Base-by-base conservation (phyloP, 139 green algal species). In the Chlorella sp. region DNA sequence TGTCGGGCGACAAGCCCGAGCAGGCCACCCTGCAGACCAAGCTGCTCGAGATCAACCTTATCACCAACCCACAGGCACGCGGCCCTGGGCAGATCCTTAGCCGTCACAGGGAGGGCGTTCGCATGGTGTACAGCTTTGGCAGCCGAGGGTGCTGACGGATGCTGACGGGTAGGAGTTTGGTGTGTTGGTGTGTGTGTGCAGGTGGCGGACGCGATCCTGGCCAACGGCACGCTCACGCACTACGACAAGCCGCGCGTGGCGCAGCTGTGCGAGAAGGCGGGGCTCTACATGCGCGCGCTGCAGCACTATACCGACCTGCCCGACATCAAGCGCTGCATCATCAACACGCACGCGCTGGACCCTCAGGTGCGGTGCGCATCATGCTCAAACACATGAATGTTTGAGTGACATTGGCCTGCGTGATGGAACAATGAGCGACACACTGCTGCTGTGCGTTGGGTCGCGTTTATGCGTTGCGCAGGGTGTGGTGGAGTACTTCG, bases 1-100 rank as follows among this genome's bases (percentile, higher is more conserved):
- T 99, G 70, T 82, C 93, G 55, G 90, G 88, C 26, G 93, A 99
- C 87, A 80, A 91, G 65, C 80, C 90, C 2, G 88, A 96, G 78
- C 88, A 99, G 27, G 95, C 85, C 20, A 78, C 88, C 73, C 86
- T 92, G 75, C 87, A 92, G 83, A 87, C 75, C 61, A 92, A 92
- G 85, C 87, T 99, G 80, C 85, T 99, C 75, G 95, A 99, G 84
- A 98, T 99, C 85, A 99, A 99, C 89, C 82, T 99, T 70, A 83
- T 99, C 67, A 98, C 95, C 72, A 98, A 97, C 82, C 95, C 95
- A 33, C 91, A 96, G 78, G 91, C n/a, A n/a, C n/a, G n/a, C n/a
- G n/a, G n/a, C n/a, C n/a, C n/a, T n/a, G n/a, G n/a, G n/a, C n/a
- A n/a, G n/a, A n/a, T n/a, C n/a, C n/a, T n/a, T n/a, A n/a, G n/a